A percentile compares a stretch with the other conserved stretches of the same genome.
phyloP scores from a whole-genome alignment of 1,139 yeast genomes.

The Tardiomyces depauwii region DNA sequence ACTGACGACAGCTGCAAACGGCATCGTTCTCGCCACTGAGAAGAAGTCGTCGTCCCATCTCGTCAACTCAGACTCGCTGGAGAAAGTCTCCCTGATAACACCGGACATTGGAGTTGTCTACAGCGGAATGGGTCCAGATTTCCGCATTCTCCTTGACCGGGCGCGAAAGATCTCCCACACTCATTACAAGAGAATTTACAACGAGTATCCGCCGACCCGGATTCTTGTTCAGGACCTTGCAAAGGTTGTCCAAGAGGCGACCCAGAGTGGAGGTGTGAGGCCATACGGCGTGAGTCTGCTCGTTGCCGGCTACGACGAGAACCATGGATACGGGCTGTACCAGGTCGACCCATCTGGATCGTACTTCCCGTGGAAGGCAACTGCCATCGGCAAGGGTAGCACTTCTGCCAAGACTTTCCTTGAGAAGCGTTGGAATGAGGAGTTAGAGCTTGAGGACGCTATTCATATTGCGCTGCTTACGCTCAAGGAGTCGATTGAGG shows the following conservation, averaged over 20 bases:
- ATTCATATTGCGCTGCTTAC: slow-evolving; percentile 93
- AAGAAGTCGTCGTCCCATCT: slow-evolving; percentile 77
- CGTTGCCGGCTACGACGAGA: slow-evolving; percentile 90
- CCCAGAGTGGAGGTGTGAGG: slow-evolving; percentile 96
- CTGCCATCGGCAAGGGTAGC: slow-evolving; percentile 95
- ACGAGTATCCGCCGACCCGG: slow-evolving; percentile 95
- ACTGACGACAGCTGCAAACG: slow-evolving; percentile 44
- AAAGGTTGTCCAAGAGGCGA: slow-evolving; percentile 93
- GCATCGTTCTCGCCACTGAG: slow-evolving; percentile 94
- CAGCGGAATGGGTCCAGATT: slow-evolving; percentile 99
- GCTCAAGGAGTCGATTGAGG: slow-evolving; percentile 92
- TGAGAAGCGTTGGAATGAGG: slow-evolving; percentile 97
- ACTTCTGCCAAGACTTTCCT: slow-evolving; percentile 91
- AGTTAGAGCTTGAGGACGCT: slow-evolving; percentile 94
- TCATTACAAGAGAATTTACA: slow-evolving; percentile 82
- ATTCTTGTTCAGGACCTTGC: slow-evolving; percentile 92
- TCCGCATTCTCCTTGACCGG: slow-evolving; percentile 84
- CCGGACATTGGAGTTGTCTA: slow-evolving; percentile 97
- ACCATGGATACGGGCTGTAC: slow-evolving; percentile 70
- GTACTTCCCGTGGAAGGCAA: slow-evolving; percentile 99
- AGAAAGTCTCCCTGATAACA: slow-evolving; percentile 74
- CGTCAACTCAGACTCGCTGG: slow-evolving; percentile 60
- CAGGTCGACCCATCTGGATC: slow-evolving; percentile 99
- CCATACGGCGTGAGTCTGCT: slow-evolving; percentile 94
- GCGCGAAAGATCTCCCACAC: slow-evolving; percentile 92